Percentiles rank a stretch among this genome's conserved stretches.
Conservation (phyloP, 192 early-diverging fungal genomes). For the Pilaira anomala region DNA sequence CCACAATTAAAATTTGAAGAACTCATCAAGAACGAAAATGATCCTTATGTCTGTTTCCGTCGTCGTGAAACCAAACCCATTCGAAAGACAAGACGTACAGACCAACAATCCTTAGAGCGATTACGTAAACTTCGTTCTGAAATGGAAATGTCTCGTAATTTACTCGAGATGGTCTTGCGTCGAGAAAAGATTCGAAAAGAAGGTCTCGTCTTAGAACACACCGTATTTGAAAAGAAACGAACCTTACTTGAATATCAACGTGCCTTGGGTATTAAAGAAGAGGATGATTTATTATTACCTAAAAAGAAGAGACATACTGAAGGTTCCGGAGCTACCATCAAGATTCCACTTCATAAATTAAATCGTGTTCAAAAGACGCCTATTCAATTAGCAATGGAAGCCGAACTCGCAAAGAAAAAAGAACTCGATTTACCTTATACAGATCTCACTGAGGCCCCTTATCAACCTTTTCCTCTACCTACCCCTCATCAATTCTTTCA, state of each 20-base stretch:
- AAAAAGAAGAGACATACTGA: slow-evolving; percentile 46
- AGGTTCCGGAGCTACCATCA: slow-evolving; percentile 52
- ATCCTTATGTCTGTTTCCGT: slow-evolving; percentile 97
- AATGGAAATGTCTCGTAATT: slow-evolving; percentile 67
- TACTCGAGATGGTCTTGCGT: slow-evolving; percentile 77
- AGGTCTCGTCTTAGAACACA: slow-evolving; percentile 68
- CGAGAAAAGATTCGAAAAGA: slow-evolving; percentile 79
- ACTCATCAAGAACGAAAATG: slow-evolving; percentile 63
- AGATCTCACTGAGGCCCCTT: slow-evolving; percentile 68
- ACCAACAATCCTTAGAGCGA: slow-evolving; percentile 83
- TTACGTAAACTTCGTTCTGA: slow-evolving; percentile 77
- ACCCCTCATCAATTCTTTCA: slow-evolving; percentile 39
- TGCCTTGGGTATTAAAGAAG: slow-evolving; percentile 66
- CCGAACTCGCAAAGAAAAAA: slow-evolving; percentile 53
- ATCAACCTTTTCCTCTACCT: slow-evolving; percentile 43
- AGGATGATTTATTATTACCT: slow-evolving; percentile 44
- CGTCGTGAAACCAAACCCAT: slow-evolving; percentile 86
- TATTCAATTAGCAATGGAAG: slow-evolving; percentile 48
- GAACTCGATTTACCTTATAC: slow-evolving; percentile 62
- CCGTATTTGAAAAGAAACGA: slow-evolving; percentile 68
- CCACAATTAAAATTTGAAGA: slow-evolving; percentile 68
- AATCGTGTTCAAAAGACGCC: slow-evolving; percentile 42
- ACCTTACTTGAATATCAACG: slow-evolving; percentile 62
- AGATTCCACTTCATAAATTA: slow-evolving; percentile 55
- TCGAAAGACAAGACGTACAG: slow-evolving; percentile 84